Evolutionary conservation across 2,329 filamentous ascomycete species (phyloP).

Genomic region (Trichoderma koningiopsis): DNA sequence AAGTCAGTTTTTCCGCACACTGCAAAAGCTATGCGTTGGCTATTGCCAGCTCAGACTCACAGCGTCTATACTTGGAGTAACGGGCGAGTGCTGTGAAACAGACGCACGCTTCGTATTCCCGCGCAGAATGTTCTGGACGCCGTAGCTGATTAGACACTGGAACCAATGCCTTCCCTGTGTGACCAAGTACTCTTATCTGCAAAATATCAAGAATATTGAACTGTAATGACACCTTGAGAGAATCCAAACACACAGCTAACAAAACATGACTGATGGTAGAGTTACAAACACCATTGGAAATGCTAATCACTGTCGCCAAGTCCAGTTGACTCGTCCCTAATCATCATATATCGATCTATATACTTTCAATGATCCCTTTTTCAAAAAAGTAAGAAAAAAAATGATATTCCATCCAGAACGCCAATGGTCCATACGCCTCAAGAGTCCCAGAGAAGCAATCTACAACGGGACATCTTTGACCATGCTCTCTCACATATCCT

Average conservation of each 20-base stretch:
- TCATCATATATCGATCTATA: slow-evolving; percentile 3
- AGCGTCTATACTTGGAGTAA: not conserved
- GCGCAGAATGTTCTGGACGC: not conserved
- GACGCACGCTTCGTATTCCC: not conserved
- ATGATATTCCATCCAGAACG: slow-evolving; percentile 28
- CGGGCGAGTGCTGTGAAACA: not conserved
- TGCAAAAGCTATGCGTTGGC: not conserved
- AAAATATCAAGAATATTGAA: not conserved
- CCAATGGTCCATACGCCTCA: slow-evolving; percentile 26
- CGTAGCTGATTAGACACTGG: not conserved
- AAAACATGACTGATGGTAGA: not conserved
- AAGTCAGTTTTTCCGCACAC: not conserved
- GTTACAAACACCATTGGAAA: not conserved
- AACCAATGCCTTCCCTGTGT: not conserved
- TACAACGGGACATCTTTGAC: not conserved
- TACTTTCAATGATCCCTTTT: slow-evolving; percentile 11
- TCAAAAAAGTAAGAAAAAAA: slow-evolving; percentile 2
- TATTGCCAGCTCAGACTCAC: not conserved
- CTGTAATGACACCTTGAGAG: not conserved
- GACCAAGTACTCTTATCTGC: not conserved
- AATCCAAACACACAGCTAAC: not conserved
- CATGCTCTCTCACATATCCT: slow-evolving; percentile 52
- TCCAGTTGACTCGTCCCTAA: not conserved
- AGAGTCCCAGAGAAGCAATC: slow-evolving; percentile 12
- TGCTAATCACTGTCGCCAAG: not conserved